Conservation (phyloP, 441 rosid species). For the Brassica balearica region DNA sequence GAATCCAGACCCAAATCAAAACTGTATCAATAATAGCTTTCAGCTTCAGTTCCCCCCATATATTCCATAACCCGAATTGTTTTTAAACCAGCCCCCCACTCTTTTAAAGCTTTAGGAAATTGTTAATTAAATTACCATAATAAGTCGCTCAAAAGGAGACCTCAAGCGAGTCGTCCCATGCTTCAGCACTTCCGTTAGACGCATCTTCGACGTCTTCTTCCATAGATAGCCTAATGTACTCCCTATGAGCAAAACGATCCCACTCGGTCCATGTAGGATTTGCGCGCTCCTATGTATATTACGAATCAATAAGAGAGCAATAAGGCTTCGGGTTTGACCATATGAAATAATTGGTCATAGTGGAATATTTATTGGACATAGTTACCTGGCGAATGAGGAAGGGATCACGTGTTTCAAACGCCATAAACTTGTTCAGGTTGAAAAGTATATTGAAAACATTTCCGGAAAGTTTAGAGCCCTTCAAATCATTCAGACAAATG, state of each 20-base stretch:
- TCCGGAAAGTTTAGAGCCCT: slow-evolving; percentile 89
- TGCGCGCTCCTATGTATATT: slow-evolving; percentile 75
- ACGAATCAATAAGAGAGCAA: slow-evolving; percentile 12
- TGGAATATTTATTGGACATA: background rate
- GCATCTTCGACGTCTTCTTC: slow-evolving; percentile 99
- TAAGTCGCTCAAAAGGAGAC: slow-evolving; percentile 69
- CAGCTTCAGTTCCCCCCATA: slow-evolving; percentile 3
- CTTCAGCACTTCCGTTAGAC: slow-evolving; percentile 97
- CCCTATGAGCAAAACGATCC: slow-evolving; percentile 99
- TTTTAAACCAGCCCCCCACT: background rate
- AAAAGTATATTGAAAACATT: slow-evolving; percentile 92
- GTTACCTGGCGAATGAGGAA: slow-evolving; percentile 97
- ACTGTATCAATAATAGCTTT: background rate
- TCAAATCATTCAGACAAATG: slow-evolving; percentile 74
- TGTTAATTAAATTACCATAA: background rate
- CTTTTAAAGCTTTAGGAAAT: background rate
- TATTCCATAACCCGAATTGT: background rate
- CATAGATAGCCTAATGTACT: slow-evolving; percentile 97
- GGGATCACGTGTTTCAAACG: slow-evolving; percentile 97
- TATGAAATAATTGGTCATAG: background rate
- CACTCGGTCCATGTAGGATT: slow-evolving; percentile 98
- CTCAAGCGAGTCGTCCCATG: slow-evolving; percentile 98
- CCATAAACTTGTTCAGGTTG: slow-evolving; percentile 96
- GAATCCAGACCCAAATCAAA: background rate
- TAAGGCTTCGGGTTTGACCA: background rate